A percentile compares a stretch with the other conserved stretches of the same genome.
These are phyloP conservation scores for Myrmaecium sp. DNA, from an alignment of 2,329 filamentous ascomycete species.

Conservation along the genomic window DNA sequence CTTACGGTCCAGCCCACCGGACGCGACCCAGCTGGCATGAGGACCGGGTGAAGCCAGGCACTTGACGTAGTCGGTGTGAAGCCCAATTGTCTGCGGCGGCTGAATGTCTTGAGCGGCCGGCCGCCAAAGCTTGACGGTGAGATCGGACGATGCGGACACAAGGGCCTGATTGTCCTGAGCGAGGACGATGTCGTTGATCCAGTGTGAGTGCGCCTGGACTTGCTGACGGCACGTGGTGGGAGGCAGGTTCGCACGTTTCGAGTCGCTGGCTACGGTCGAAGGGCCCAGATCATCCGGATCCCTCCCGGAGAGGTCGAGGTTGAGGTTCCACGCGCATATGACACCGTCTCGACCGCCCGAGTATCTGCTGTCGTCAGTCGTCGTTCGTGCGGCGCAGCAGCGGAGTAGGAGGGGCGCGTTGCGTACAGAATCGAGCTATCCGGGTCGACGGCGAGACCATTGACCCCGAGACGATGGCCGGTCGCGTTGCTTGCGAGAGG, in stretches of 20 bases:
- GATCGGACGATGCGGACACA: constrained; percentile 83
- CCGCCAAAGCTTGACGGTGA: constrained; percentile 84
- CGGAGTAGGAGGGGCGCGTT: constrained; percentile 4
- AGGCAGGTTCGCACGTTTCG: constrained; percentile 15
- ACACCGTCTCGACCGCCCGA: constrained; percentile 90
- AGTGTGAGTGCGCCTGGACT: constrained; percentile 76
- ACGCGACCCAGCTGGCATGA: constrained; percentile 72
- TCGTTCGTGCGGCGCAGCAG: constrained; percentile 5
- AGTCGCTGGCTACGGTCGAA: constrained; percentile 10
- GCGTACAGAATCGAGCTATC: constrained; percentile 72
- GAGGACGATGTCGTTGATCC: constrained; percentile 85
- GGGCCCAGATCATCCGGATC: constrained; percentile 17
- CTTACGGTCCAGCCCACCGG: constrained; percentile 81
- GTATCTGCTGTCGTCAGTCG: constrained; percentile 61
- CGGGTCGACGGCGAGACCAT: constrained; percentile 77
- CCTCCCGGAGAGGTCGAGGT: constrained; percentile 40
- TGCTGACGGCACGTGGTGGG: constrained; percentile 42
- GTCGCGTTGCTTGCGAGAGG: constrained; percentile 58
- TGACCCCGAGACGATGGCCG: constrained; percentile 85
- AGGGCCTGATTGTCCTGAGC: constrained; percentile 62
- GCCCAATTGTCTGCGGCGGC: constrained; percentile 65
- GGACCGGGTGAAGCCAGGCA: constrained; percentile 64
- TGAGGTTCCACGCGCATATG: constrained; percentile 87
- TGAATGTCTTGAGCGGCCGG: constrained; percentile 47
- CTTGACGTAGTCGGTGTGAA: constrained; percentile 94